Base-by-base conservation (phyloP, 805 yeast species). In the Hanseniaspora taiwanica region DNA sequence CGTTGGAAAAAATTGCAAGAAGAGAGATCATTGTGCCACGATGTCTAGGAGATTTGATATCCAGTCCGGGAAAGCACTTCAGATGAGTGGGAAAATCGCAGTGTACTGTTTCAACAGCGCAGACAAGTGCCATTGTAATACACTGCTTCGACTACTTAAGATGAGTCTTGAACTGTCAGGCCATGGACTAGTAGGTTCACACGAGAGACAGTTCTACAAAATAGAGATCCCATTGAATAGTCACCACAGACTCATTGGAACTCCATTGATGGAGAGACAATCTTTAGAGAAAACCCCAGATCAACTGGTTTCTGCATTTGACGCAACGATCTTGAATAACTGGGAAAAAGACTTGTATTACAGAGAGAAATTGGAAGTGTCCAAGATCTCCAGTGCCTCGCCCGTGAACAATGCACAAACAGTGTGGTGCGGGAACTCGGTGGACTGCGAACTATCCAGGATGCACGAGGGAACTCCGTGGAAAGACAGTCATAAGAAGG, bases 391-490 rank as follows among this genome's bases (percentile, higher is more conserved):
- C 1, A 68, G 83, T 8, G 93, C 94, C 0, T 72, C 91, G 0
- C 69, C 65, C 10, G 62, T 83, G 1, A 53, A 55, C 13, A 45
- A 54, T 8, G 35, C 47, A 3, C 42, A 57, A 6, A 65, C 72
- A 37, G 71, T 86, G 5, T 87, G 89, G 87, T 67, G 80, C 39
- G 97, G 97, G 2, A 89, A 87, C 52, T 63, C 76, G 1, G 74
- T 82, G 47, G 95, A 87, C 55, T 74, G 66, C 52, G 78, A 76
- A 44, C 58, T 57, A 4, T 52, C 55, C 41, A 55, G 50, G 39
- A 32, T 47, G 35, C 33, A n/a, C 4, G 18, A 29, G n/a, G n/a
- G n/a, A n/a, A n/a, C n/a, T n/a, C n/a, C n/a, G n/a, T n/a, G n/a
- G n/a, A n/a, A n/a, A n/a, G n/a, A n/a, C n/a, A n/a, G n/a, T n/a